phyloP scores from a whole-genome alignment of 495 filamentous ascomycete species.

The Paragyromitra xinjiangensis region DNA sequence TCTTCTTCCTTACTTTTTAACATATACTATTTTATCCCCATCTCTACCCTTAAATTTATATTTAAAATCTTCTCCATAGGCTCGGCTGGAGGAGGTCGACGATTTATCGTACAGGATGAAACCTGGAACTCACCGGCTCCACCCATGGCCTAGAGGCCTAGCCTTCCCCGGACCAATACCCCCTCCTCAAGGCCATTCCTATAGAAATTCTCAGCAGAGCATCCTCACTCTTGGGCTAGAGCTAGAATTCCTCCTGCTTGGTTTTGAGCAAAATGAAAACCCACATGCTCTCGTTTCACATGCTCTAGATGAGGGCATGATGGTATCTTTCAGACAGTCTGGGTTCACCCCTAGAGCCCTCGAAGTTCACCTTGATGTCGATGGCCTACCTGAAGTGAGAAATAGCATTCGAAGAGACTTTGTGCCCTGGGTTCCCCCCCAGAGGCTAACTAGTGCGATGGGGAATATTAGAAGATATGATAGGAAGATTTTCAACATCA shows the following conservation, averaged over 20 bases:
- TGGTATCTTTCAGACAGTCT: background rate
- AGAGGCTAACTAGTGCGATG: background rate
- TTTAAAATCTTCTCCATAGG: background rate
- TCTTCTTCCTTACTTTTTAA: background rate
- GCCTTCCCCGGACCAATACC: background rate
- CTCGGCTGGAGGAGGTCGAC: background rate
- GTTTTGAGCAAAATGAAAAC: background rate
- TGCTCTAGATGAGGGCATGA: background rate
- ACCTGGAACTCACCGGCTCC: background rate
- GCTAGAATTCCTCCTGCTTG: slow-evolving; percentile 8
- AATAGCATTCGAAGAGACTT: background rate
- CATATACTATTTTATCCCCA: background rate
- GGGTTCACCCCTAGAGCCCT: background rate
- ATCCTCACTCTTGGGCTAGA: slow-evolving; percentile 20
- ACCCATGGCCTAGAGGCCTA: background rate
- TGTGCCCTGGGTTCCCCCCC: slow-evolving; percentile 1
- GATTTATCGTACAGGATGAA: background rate
- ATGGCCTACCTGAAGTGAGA: background rate
- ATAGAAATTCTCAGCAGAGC: background rate
- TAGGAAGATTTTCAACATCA: slow-evolving; percentile 13
- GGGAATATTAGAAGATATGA: slow-evolving; percentile 7
- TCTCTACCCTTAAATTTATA: background rate
- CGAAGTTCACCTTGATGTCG: background rate
- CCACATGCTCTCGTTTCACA: slow-evolving; percentile 3
- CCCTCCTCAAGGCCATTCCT: background rate